A percentile compares a stretch with the other conserved stretches of the same genome.
phyloP scores from a whole-genome alignment of 2,329 filamentous ascomycete genomes.

The Alternaria ventricosa region DNA sequence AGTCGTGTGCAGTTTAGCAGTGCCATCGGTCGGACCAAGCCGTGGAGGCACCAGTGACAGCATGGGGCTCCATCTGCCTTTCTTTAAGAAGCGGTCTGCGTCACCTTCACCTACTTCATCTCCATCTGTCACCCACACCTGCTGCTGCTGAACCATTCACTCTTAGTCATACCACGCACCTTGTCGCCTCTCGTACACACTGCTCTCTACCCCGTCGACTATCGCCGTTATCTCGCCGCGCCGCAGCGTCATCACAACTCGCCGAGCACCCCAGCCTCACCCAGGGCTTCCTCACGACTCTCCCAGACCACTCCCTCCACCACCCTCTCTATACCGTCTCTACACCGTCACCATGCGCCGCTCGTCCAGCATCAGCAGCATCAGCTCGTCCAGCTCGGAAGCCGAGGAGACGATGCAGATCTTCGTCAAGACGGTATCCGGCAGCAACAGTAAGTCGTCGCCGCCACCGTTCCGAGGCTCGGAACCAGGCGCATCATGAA shows the following conservation, averaged over 20 bases:
- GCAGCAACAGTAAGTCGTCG: conserved; percentile 59
- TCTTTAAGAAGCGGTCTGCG: conserved; percentile 27
- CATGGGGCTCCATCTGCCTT: conserved; percentile 8
- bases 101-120: conserved; percentile 11
- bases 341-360: conserved; percentile 39
- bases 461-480: conserved; percentile 22
- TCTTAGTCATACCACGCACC: not conserved
- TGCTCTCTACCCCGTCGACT: not conserved
- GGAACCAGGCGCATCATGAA: conserved; percentile 5
- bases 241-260: conserved; percentile 17
- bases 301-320: conserved; percentile 10
- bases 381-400: conserved; percentile 52
- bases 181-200: not conserved
- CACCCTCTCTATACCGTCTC: conserved; percentile 20
- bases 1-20: conserved; percentile 20
- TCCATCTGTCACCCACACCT: conserved; percentile 1
- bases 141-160: not conserved
- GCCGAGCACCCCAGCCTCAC: conserved; percentile 3
- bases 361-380: conserved; percentile 51
- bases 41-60: conserved; percentile 7
- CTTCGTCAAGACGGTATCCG: conserved; percentile 66
- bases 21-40: conserved; percentile 3
- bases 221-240: conserved; percentile 20
- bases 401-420: conserved; percentile 64
- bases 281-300: not conserved